A percentile compares a stretch with the other conserved stretches of the same genome.
Conservation (phyloP, 768 basidiomycete genomes). For the Mycena indigotica region DNA sequence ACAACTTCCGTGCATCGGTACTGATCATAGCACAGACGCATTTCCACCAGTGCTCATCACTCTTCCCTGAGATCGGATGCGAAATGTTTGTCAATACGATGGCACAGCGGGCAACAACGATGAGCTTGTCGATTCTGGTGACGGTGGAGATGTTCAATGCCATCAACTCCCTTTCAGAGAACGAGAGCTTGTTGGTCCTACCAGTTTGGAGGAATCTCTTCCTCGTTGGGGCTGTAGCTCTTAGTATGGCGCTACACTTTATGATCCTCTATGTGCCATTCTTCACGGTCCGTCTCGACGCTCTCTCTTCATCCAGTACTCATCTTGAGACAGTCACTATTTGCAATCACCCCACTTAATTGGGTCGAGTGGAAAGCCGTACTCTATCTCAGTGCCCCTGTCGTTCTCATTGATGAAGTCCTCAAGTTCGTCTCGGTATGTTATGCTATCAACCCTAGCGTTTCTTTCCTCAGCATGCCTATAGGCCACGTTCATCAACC, state of each 20-base stretch:
- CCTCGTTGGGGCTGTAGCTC: constrained; percentile 82
- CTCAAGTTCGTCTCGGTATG: constrained; percentile 83
- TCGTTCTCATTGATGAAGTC: constrained; percentile 86
- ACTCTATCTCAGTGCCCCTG: constrained; percentile 82
- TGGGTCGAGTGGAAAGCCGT: constrained; percentile 96
- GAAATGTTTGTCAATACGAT: constrained; percentile 92
- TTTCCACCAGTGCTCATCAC: constrained; percentile 86
- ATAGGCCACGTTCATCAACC: constrained; percentile 54
- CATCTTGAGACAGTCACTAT: constrained; percentile 59
- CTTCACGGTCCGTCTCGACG: constrained; percentile 72
- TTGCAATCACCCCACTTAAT: constrained; percentile 92
- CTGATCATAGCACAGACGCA: constrained; percentile 62
- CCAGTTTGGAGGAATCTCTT: constrained; percentile 95
- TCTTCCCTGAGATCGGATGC: constrained; percentile 92
- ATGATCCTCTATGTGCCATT: constrained; percentile 97
- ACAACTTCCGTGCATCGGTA: constrained; percentile 7
- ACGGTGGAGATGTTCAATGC: constrained; percentile 98
- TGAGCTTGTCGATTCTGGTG: constrained; percentile 95
- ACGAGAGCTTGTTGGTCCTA: constrained; percentile 85
- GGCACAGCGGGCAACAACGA: constrained; percentile 88
- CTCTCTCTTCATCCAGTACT: constrained; percentile 6
- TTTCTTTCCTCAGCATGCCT: neutral
- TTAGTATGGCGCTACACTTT: constrained; percentile 93
- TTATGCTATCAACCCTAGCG: constrained; percentile 8
- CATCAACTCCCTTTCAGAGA: constrained; percentile 97